A percentile compares a stretch with the other conserved stretches of the same genome.
Evolutionary conservation across 306 rosid genomes (phyloP).

Genomic region (Argentina anserina): DNA sequence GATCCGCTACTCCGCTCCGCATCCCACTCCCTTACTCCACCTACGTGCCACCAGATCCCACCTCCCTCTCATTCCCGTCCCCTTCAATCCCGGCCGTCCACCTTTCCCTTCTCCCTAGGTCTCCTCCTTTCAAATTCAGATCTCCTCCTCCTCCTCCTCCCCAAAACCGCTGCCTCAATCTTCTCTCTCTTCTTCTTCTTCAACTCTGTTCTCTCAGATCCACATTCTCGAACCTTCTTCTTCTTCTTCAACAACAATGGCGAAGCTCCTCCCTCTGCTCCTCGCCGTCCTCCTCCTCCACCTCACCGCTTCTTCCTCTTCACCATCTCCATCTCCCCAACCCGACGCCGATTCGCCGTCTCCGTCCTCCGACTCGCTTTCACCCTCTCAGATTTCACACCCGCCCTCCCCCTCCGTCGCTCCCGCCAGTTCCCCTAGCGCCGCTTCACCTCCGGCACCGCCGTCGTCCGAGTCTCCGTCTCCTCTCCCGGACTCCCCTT

Average conservation of each 20-base stretch:
- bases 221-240: slow-evolving; percentile 16
- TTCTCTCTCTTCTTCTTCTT: not conserved
- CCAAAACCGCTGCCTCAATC: not conserved
- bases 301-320: slow-evolving; percentile 15
- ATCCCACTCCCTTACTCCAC: not conserved
- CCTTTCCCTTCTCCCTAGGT: slow-evolving; percentile 24
- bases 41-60: slow-evolving; percentile 33
- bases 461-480: not conserved
- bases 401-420: slow-evolving; percentile 32
- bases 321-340: slow-evolving; percentile 36
- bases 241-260: slow-evolving; percentile 29
- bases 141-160: slow-evolving; percentile 19
- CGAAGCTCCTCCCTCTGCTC: slow-evolving; percentile 21
- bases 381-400: not conserved
- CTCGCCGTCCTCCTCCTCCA: slow-evolving; percentile 24
- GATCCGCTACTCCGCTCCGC: slow-evolving; percentile 20
- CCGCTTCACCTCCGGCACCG: slow-evolving; percentile 9
- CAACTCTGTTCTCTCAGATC: slow-evolving; percentile 33
- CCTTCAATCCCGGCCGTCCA: slow-evolving; percentile 35
- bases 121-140: slow-evolving; percentile 34
- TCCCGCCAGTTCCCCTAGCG: slow-evolving; percentile 5
- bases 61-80: not conserved
- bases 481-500: not conserved
- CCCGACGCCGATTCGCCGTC: slow-evolving; percentile 18
- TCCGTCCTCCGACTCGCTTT: not conserved